phyloP scores from a whole-genome alignment of 805 yeast species.

The Saccharomycopsis olivae region DNA sequence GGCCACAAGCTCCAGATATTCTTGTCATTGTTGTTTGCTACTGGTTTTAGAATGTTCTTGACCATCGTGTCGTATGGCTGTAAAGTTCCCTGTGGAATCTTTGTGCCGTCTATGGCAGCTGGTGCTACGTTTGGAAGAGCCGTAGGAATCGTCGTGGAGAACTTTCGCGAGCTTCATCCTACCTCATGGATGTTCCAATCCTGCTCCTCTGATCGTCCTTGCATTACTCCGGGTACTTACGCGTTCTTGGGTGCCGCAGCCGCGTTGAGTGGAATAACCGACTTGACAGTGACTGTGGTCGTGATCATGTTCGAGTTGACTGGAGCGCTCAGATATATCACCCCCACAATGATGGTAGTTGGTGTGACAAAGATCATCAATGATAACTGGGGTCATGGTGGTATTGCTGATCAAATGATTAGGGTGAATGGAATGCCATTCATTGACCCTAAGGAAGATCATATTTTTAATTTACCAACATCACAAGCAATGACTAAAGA shows the following conservation, averaged over 20 bases:
- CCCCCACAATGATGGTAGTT: slow-evolving; percentile 95
- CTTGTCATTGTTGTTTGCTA: slow-evolving; percentile 54
- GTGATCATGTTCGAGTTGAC: slow-evolving; percentile 94
- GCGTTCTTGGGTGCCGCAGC: slow-evolving; percentile 97
- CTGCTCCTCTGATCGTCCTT: slow-evolving; percentile 35
- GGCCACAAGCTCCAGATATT: slow-evolving; percentile 23
- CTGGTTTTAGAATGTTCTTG: slow-evolving; percentile 55
- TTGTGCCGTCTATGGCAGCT: slow-evolving; percentile 94
- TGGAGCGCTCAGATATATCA: slow-evolving; percentile 83
- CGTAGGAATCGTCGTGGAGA: slow-evolving; percentile 62
- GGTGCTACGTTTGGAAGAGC: slow-evolving; percentile 94
- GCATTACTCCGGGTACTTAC: slow-evolving; percentile 89
- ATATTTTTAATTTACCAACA: slow-evolving; percentile 36
- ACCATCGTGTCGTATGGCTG: slow-evolving; percentile 85
- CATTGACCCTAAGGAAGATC: slow-evolving; percentile 63
- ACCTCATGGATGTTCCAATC: slow-evolving; percentile 26
- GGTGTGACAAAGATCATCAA: slow-evolving; percentile 76
- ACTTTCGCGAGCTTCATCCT: slow-evolving; percentile 23
- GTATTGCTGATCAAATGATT: slow-evolving; percentile 95
- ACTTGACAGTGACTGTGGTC: slow-evolving; percentile 84
- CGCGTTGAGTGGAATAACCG: slow-evolving; percentile 87
- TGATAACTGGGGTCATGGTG: slow-evolving; percentile 69
- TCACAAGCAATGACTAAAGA: slow-evolving; percentile 55
- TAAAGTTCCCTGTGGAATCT: slow-evolving; percentile 94
- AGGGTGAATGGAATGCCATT: slow-evolving; percentile 79